Evolutionary conservation across 2,329 filamentous ascomycete genomes (phyloP).

Genomic region (Lecanicillium sp.): DNA sequence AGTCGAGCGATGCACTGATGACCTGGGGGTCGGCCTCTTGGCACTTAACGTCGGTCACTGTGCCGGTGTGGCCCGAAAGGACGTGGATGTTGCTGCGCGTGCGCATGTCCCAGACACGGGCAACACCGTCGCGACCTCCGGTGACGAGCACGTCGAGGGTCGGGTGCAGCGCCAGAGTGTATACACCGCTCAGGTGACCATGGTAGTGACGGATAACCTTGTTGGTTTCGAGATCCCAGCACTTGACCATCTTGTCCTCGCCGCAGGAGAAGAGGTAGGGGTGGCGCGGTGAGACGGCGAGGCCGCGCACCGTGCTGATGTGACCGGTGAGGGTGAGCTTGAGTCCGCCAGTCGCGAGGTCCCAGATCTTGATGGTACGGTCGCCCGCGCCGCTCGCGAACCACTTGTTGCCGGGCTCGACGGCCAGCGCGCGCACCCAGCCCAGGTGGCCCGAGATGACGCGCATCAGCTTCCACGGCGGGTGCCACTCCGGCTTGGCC

Average conservation of each 20-base stretch:
- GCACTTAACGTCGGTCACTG: constrained; percentile 81
- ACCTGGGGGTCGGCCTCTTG: constrained; percentile 96
- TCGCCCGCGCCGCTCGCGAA: constrained; percentile 95
- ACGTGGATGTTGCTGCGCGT: constrained; percentile 95
- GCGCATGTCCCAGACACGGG: constrained; percentile 96
- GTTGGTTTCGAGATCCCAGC: constrained; percentile 99
- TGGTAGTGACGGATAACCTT: constrained; percentile 98
- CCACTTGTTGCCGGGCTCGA: constrained; percentile 96
- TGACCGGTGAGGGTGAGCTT: constrained; percentile 86
- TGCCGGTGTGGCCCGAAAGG: constrained; percentile 81
- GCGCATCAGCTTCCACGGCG: constrained; percentile 96
- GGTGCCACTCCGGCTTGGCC: constrained; percentile 87
- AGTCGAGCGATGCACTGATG: constrained; percentile 87
- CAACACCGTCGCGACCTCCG: constrained; percentile 89
- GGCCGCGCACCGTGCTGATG: constrained; percentile 85
- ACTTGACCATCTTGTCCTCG: constrained; percentile 99
- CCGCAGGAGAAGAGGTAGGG: constrained; percentile 97
- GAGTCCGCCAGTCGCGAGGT: constrained; percentile 80
- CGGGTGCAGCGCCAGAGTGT: constrained; percentile 87
- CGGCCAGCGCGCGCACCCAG: constrained; percentile 84
- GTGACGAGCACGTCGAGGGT: constrained; percentile 93
- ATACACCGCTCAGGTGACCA: constrained; percentile 92
- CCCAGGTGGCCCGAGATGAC: constrained; percentile 95
- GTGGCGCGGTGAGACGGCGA: constrained; percentile 88
- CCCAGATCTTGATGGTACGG: constrained; percentile 98